Base-by-base conservation (phyloP, 2,329 filamentous ascomycete genomes). In the Achaetomium macrosporum region DNA sequence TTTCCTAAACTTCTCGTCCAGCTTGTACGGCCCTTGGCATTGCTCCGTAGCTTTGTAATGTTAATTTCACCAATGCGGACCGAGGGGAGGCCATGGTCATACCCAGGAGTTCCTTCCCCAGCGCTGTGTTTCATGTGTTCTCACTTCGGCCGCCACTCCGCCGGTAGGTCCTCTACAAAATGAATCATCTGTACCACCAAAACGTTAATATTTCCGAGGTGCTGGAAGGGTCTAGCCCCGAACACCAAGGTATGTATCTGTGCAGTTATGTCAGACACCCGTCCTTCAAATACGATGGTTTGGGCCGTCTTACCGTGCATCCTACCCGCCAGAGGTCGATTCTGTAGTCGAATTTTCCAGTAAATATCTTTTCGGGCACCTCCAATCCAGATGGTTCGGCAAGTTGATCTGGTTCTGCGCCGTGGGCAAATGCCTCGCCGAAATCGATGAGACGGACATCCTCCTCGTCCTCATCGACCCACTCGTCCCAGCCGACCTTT, bases 141-240 rank as follows among this genome's bases (percentile, higher is more conserved):
- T 44, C 51, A 53, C 3, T 49, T 2, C 6, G 33, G 45, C 2
- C 5, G 45, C 51, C 51, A 53, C 17, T 44, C 44, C 3, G 7
- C n/a, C 4, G 51, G 51, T 5, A 53, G n/a, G 12, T 49, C 51
- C 41, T 49, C 51, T 10, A 44, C 51, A 19, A 53, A 53, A 12
- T 45, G 45, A 2, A 53, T 48, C 51, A 53, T 53, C 25, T 53
- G 51, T 31, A 13, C 41, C 13, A 49, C 51, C 20, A 53, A 10
- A 15, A 4, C 7, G 35, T 49, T 36, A 15, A 45, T 7, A 19
- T 36, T 42, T 7, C 49, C 12, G 8, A 51, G 17, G 2, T 2
- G 35, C 15, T 33, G 25, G 33, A 49, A 48, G 1, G 51, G 51
- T 15, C 17, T 31, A 12, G 8, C 6, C 5, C 35, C 45, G 7